A percentile compares a stretch with the other conserved stretches of the same genome.
These are phyloP conservation scores for Hordeum marinum DNA, from an alignment of 176 grass and related monocot genomes.

Conservation along the genomic window DNA sequence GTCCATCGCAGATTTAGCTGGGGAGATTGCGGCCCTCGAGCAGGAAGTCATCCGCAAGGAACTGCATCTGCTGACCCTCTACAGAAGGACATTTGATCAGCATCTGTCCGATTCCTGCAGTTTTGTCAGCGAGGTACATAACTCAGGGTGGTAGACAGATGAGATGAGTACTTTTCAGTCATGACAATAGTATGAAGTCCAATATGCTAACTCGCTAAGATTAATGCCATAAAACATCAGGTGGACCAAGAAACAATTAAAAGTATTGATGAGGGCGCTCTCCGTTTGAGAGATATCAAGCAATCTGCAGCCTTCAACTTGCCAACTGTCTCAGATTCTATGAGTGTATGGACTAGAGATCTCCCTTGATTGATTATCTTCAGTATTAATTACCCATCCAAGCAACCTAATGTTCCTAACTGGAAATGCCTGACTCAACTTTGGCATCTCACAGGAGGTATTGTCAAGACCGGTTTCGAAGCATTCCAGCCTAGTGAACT, in stretches of 20 bases:
- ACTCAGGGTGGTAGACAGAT: not conserved
- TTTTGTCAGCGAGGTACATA: constrained; percentile 32
- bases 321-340: constrained; percentile 35
- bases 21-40: constrained; percentile 83
- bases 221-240: constrained; percentile 12
- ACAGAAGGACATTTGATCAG: constrained; percentile 74
- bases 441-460: constrained; percentile 40
- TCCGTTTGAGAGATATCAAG: constrained; percentile 49
- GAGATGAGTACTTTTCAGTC: not conserved
- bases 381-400: not conserved
- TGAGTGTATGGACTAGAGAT: constrained; percentile 10
- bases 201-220: constrained; percentile 2
- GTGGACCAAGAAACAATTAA: constrained; percentile 36
- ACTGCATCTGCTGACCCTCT: constrained; percentile 72
- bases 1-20: constrained; percentile 67
- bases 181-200: not conserved
- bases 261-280: constrained; percentile 31
- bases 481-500: constrained; percentile 73
- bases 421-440: constrained; percentile 2
- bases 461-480: constrained; percentile 37
- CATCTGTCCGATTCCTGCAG: constrained; percentile 49
- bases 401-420: not conserved
- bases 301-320: constrained; percentile 33
- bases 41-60: constrained; percentile 78
- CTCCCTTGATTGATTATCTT: constrained; percentile 2